These are phyloP conservation scores for Dalechampia spathulata DNA, from an alignment of 441 rosid genomes.

Conservation along the genomic window DNA sequence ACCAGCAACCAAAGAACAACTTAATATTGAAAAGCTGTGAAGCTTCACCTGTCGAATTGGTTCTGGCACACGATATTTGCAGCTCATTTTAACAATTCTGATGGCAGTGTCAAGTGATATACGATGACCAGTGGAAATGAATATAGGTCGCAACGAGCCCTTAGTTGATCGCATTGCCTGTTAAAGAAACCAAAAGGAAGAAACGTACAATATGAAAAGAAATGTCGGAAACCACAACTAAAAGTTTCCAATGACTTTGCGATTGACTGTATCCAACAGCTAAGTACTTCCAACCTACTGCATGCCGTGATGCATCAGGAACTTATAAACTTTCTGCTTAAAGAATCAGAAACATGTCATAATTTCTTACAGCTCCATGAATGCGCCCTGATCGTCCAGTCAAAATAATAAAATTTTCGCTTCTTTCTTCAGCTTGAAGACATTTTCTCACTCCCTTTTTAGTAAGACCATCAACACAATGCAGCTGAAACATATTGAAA, in stretches of 20 bases:
- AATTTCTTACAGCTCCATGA: constrained; percentile 71
- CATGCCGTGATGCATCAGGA: not conserved
- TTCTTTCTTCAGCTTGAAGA: constrained; percentile 41
- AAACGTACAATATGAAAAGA: not conserved
- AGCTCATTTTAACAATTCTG: constrained; percentile 52
- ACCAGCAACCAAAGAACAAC: not conserved
- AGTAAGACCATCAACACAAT: constrained; percentile 78
- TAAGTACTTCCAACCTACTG: not conserved
- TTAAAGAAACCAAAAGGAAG: not conserved
- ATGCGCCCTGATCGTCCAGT: constrained; percentile 61
- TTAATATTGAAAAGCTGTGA: not conserved
- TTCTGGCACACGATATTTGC: constrained; percentile 86
- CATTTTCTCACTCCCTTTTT: constrained; percentile 46
- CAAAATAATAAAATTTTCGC: constrained; percentile 39
- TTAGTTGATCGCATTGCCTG: constrained; percentile 66
- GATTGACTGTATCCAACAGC: not conserved
- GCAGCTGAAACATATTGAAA: constrained; percentile 45
- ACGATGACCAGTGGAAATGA: constrained; percentile 74
- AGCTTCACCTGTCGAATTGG: constrained; percentile 80
- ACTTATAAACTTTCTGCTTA: not conserved
- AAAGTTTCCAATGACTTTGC: not conserved
- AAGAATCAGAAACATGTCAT: constrained; percentile 2
- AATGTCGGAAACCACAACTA: not conserved
- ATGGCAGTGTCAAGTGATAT: constrained; percentile 65
- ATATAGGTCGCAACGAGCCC: constrained; percentile 60